Conservation (phyloP, 495 filamentous ascomycete species). For the Stereocaulon alpinum region DNA sequence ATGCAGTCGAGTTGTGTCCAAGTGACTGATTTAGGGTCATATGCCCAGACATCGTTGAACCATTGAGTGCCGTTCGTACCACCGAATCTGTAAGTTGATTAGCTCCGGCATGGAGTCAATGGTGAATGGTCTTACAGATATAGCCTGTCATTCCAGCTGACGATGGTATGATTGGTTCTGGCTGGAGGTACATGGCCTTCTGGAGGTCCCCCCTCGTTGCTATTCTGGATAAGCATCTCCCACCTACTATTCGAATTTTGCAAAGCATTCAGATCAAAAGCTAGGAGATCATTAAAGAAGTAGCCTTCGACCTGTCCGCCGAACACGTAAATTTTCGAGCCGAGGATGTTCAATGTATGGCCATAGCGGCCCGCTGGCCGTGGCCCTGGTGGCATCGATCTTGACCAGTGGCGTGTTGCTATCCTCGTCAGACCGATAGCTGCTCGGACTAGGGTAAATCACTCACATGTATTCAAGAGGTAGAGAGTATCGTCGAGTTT, state of each 20-base stretch:
- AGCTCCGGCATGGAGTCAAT: neutral
- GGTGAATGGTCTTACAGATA: slow-evolving; percentile 61
- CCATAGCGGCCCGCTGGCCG: slow-evolving; percentile 88
- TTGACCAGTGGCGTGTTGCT: slow-evolving; percentile 98
- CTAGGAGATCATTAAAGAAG: slow-evolving; percentile 97
- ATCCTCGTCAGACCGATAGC: slow-evolving; percentile 12
- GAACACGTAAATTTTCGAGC: slow-evolving; percentile 94
- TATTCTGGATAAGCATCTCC: slow-evolving; percentile 78
- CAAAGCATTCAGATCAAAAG: slow-evolving; percentile 90
- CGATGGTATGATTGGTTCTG: slow-evolving; percentile 86
- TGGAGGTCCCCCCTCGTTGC: slow-evolving; percentile 54
- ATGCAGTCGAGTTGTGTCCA: slow-evolving; percentile 93
- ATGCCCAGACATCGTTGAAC: slow-evolving; percentile 99
- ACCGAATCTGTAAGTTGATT: slow-evolving; percentile 56
- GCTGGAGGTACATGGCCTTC: slow-evolving; percentile 71
- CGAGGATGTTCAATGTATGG: slow-evolving; percentile 90
- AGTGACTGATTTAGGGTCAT: slow-evolving; percentile 67
- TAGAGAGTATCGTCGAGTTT: slow-evolving; percentile 91
- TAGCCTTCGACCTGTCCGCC: slow-evolving; percentile 94
- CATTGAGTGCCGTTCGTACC: slow-evolving; percentile 88
- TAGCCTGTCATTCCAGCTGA: slow-evolving; percentile 87
- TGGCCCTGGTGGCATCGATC: slow-evolving; percentile 72
- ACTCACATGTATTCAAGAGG: slow-evolving; percentile 92
- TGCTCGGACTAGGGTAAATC: slow-evolving; percentile 1
- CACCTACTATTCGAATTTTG: slow-evolving; percentile 82